phyloP scores from a whole-genome alignment of 495 filamentous ascomycete genomes.

The Tuber aestivum region DNA sequence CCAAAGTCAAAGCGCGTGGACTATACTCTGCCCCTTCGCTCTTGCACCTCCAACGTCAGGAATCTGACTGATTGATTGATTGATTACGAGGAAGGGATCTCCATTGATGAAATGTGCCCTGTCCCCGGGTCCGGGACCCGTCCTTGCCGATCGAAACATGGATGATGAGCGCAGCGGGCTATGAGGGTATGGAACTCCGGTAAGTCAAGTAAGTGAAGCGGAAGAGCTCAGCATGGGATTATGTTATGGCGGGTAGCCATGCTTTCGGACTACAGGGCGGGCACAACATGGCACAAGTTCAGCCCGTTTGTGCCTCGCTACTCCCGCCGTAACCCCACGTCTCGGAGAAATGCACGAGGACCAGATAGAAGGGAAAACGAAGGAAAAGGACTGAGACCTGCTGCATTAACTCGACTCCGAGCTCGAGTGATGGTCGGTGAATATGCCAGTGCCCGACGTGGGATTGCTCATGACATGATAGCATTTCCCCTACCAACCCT shows the following conservation, averaged over 20 bases:
- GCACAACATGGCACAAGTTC: neutral
- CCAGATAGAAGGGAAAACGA: neutral
- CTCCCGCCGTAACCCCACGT: neutral
- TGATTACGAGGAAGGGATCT: neutral
- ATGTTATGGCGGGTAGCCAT: neutral
- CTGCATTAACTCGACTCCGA: neutral
- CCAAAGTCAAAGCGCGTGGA: neutral
- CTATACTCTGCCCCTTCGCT: neutral
- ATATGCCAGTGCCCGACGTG: neutral
- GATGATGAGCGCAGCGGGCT: neutral
- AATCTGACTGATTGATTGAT: neutral
- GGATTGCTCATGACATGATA: neutral
- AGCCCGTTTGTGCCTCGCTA: neutral
- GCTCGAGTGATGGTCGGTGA: slow-evolving; percentile 1
- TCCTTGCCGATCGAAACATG: slow-evolving; percentile 1
- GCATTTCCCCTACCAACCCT: neutral
- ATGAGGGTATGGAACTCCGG: neutral
- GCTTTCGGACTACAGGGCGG: neutral
- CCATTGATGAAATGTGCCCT: neutral
- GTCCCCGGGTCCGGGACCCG: slow-evolving; percentile 2
- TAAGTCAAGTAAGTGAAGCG: neutral
- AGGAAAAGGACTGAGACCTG: neutral
- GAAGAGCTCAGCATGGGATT: neutral
- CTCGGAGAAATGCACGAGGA: neutral
- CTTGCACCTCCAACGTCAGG: neutral